phyloP scores from a whole-genome alignment of 1,139 yeast genomes.

The Diutina mesorugosa region DNA sequence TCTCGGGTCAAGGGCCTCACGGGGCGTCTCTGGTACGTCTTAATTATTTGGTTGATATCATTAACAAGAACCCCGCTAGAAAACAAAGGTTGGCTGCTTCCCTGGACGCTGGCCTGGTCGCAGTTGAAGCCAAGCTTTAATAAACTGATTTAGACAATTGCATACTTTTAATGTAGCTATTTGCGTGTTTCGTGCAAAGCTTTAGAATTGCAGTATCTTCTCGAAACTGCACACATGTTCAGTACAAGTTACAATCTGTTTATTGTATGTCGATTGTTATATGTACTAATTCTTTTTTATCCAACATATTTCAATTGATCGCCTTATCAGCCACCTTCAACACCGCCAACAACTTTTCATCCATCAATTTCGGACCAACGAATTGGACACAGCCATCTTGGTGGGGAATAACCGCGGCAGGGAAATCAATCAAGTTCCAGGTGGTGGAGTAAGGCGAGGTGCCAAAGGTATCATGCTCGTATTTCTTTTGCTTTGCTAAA shows the following conservation, averaged over 20 bases:
- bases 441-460: neutral
- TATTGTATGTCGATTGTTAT: too few relatives aligned
- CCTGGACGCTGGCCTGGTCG: neutral
- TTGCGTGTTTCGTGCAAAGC: neutral
- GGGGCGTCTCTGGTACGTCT: conserved; percentile 10
- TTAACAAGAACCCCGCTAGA: conserved; percentile 5
- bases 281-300: too few relatives aligned
- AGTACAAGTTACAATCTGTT: too few relatives aligned
- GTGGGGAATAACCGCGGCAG: neutral
- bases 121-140: neutral
- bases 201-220: too few relatives aligned
- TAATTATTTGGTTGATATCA: conserved; percentile 25
- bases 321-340: neutral
- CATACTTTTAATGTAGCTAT: neutral
- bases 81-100: neutral
- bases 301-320: neutral
- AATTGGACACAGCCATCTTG: neutral
- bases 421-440: neutral
- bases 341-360: neutral
- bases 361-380: neutral
- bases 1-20: neutral
- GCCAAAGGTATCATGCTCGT: neutral
- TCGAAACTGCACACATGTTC: too few relatives aligned
- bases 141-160: neutral
- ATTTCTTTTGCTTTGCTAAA: neutral